phyloP scores from a whole-genome alignment of 2,329 filamentous ascomycete genomes.

The Phaeoacremonium minimum region DNA sequence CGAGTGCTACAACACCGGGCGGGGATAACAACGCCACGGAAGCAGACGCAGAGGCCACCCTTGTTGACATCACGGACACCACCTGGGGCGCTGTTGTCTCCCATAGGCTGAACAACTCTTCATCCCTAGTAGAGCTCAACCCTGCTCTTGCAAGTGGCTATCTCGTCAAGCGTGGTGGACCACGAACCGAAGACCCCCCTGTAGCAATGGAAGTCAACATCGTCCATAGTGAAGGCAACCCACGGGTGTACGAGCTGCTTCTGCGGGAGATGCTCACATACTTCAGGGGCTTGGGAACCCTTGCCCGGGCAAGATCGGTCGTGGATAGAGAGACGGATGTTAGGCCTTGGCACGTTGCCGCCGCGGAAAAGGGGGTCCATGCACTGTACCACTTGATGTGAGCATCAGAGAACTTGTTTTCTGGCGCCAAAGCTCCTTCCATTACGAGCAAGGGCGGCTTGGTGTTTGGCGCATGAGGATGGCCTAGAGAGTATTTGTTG shows the following conservation, averaged over 20 bases:
- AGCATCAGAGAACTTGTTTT: too few species aligned
- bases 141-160: constrained; percentile 61
- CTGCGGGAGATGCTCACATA: constrained; percentile 66
- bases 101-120: constrained; percentile 59
- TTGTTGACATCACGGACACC: constrained; percentile 70
- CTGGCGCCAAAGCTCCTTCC: too few species aligned
- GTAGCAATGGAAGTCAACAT: constrained; percentile 61
- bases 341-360: constrained; percentile 75
- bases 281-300: constrained; percentile 63
- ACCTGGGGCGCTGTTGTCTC: constrained; percentile 70
- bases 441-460: too few species aligned
- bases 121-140: constrained; percentile 48
- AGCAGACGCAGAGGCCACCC: constrained; percentile 55
- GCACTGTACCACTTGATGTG: constrained; percentile 63
- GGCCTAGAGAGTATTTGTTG: too few species aligned
- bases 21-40: constrained; percentile 30
- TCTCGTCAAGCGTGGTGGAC: constrained; percentile 58
- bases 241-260: constrained; percentile 56
- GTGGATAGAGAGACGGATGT: constrained; percentile 54
- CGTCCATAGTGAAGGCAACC: constrained; percentile 50
- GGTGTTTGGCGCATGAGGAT: too few species aligned
- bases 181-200: constrained; percentile 52
- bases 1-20: constrained; percentile 40
- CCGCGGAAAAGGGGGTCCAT: constrained; percentile 63
- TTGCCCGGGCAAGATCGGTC: constrained; percentile 64